Percentiles rank a stretch among this genome's conserved stretches.
Evolutionary conservation across 805 yeast genomes (phyloP).

Genomic region (Metschnikowia henanensis): DNA sequence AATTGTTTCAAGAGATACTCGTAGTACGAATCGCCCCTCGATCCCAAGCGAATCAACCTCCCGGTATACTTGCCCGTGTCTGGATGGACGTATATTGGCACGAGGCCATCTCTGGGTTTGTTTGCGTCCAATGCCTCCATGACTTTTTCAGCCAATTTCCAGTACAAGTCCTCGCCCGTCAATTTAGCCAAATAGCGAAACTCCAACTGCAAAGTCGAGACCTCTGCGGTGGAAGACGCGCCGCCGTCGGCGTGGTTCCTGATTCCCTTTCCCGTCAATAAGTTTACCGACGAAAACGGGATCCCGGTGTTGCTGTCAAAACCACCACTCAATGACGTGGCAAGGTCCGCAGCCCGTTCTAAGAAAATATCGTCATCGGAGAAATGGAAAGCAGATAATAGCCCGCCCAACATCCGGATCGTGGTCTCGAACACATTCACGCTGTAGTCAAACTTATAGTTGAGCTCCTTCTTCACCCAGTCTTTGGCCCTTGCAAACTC

Average conservation of each 20-base stretch:
- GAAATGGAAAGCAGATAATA: conserved; percentile 78
- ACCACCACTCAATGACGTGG: conserved; percentile 68
- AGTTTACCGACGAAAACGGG: conserved; percentile 79
- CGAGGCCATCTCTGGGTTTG: conserved; percentile 71
- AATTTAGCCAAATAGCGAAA: conserved; percentile 77
- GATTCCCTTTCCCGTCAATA: conserved; percentile 60
- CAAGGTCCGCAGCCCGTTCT: conserved; percentile 78
- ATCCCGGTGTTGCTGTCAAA: conserved; percentile 67
- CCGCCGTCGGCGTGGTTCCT: conserved; percentile 67
- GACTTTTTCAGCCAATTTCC: conserved; percentile 76
- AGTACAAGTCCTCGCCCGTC: conserved; percentile 76
- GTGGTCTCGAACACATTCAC: conserved; percentile 94
- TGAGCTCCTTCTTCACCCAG: conserved; percentile 74
- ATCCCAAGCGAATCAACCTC: conserved; percentile 71
- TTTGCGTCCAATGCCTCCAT: conserved; percentile 68
- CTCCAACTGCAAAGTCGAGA: conserved; percentile 82
- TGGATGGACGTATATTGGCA: conserved; percentile 78
- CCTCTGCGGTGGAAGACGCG: conserved; percentile 88
- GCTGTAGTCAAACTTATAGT: conserved; percentile 67
- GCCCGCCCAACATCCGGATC: conserved; percentile 90
- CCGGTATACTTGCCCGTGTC: conserved; percentile 71
- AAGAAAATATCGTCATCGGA: conserved; percentile 68
- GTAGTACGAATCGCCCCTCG: conserved; percentile 92
- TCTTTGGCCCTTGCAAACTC: conserved; percentile 63
- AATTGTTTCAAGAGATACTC: conserved; percentile 87